Base-by-base conservation (phyloP, 2,329 filamentous ascomycete genomes). In the Cladobotryum mycophilum region DNA sequence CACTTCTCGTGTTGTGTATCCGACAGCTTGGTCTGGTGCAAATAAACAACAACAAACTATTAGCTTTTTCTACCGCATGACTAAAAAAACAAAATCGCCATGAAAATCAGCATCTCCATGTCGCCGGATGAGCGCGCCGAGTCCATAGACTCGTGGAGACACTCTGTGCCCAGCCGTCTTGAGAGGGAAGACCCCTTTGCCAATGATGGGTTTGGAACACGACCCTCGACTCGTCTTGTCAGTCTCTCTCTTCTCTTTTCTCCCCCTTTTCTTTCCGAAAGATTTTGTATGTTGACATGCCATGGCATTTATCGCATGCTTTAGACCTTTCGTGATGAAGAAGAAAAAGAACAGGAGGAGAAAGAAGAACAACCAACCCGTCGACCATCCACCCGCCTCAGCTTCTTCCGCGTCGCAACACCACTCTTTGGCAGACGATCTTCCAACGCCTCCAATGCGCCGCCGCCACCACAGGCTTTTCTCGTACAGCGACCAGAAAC, bases 101-200 rank as follows among this genome's bases (percentile, higher is more conserved):
- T 48, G 42, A 47, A 50, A 17, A 22, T 20, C 33, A 35, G 45
- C 6, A 30, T 18, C 9, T 33, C 43, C 11, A 33, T 54, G 45
- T 22, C 40, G 15, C 37, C 49, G 1, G 38, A 54, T 8, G 52
- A 60, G 34, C 56, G 52, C 36, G 45, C 41, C 7, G 37, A 49
- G 2, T 55, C 55, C 8, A 62, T 70, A 47, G 59, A 67, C 37
- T 58, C 60, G 1, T 71, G 68, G 68, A 61, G 68, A 4, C 57
- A 59, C 25, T 64, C 62, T 12, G 63, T 71, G 18, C 68, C 68
- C 12, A 67, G 63, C 37, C 62, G 62, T 14, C 52, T 66, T 7
- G 67, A 70, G 14, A 59, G 67, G 18, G 59, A 64, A 4, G 64
- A 69, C 48, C 68, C 68, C 0, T 71, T 71, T 41, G 58, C 56